A percentile compares a stretch with the other conserved stretches of the same genome.
These are phyloP conservation scores for Phytophthora pisi DNA, from an alignment of 352 stramenopile genomes.

Conservation along the genomic window DNA sequence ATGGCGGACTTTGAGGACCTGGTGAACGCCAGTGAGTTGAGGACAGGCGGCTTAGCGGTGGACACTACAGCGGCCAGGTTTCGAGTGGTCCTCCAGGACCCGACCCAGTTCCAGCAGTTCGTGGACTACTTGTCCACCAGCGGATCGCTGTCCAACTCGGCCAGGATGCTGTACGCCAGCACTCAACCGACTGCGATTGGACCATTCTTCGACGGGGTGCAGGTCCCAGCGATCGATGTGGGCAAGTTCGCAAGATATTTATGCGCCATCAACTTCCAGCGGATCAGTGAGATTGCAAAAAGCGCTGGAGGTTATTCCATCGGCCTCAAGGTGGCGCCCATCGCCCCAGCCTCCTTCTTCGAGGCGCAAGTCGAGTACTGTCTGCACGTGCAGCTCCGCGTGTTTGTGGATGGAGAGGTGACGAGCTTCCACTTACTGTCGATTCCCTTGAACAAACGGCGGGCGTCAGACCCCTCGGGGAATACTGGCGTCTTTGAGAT, in stretches of 20 bases:
- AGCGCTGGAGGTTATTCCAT: slow-evolving; percentile 20
- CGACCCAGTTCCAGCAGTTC: slow-evolving; percentile 32
- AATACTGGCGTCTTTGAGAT: slow-evolving; percentile 33
- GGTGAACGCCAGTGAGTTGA: slow-evolving; percentile 17
- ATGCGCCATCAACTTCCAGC: slow-evolving; percentile 37
- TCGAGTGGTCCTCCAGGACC: slow-evolving; percentile 21
- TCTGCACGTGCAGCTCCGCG: slow-evolving; percentile 33
- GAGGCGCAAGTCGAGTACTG: slow-evolving; percentile 34
- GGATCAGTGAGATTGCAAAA: slow-evolving; percentile 25
- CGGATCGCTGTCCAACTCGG: slow-evolving; percentile 23
- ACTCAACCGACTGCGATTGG: background rate
- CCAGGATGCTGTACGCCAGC: slow-evolving; percentile 21
- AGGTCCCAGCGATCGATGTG: slow-evolving; percentile 9
- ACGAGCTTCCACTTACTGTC: slow-evolving; percentile 32
- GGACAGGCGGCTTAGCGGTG: background rate
- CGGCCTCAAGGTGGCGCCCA: slow-evolving; percentile 25
- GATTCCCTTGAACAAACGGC: slow-evolving; percentile 32
- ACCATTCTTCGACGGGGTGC: slow-evolving; percentile 16
- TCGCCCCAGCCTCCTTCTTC: slow-evolving; percentile 23
- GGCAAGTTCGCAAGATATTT: slow-evolving; percentile 30
- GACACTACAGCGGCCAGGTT: slow-evolving; percentile 19
- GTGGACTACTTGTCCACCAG: slow-evolving; percentile 29
- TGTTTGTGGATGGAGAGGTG: slow-evolving; percentile 30
- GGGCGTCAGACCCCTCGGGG: slow-evolving; percentile 17
- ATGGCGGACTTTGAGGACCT: slow-evolving; percentile 35